Conservation (phyloP, 306 rosid species). For the Glycine soja region DNA sequence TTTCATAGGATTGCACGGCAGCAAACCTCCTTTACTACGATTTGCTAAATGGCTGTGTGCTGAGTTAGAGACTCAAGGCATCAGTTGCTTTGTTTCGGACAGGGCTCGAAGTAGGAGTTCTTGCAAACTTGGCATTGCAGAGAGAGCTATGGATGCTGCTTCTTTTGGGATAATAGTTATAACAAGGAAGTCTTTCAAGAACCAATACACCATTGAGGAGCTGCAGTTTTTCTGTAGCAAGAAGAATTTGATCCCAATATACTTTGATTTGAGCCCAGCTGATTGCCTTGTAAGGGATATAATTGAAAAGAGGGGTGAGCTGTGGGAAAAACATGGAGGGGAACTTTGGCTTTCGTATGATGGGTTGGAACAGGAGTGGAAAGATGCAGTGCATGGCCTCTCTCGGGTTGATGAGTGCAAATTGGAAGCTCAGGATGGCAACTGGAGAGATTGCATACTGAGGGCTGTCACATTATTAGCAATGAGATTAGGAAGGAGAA, state of each 20-base stretch:
- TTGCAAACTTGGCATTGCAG: constrained; percentile 65
- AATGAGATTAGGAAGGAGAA: constrained; percentile 77
- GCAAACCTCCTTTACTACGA: constrained; percentile 65
- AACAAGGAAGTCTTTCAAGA: constrained; percentile 85
- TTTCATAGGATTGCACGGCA: constrained; percentile 79
- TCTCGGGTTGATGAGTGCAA: constrained; percentile 86
- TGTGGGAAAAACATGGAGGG: constrained; percentile 90
- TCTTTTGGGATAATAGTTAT: constrained; percentile 79
- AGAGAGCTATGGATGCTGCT: constrained; percentile 90
- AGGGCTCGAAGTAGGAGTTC: constrained; percentile 74
- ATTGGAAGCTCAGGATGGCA: constrained; percentile 86
- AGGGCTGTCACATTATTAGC: constrained; percentile 71
- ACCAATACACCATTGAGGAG: constrained; percentile 84
- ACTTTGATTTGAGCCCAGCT: constrained; percentile 76
- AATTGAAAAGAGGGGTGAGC: constrained; percentile 88
- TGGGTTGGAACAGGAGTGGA: constrained; percentile 88
- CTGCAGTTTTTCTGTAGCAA: constrained; percentile 71
- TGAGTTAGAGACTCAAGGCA: constrained; percentile 87
- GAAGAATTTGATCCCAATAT: constrained; percentile 87
- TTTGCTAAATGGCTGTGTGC: constrained; percentile 84
- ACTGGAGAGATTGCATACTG: constrained; percentile 89
- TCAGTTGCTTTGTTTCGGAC: constrained; percentile 82
- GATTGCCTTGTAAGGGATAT: constrained; percentile 90
- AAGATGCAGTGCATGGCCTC: constrained; percentile 76
- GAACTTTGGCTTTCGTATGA: constrained; percentile 81